Evolutionary conservation across 495 filamentous ascomycete species (phyloP).

Genomic region (Paragyromitra xinjiangensis): DNA sequence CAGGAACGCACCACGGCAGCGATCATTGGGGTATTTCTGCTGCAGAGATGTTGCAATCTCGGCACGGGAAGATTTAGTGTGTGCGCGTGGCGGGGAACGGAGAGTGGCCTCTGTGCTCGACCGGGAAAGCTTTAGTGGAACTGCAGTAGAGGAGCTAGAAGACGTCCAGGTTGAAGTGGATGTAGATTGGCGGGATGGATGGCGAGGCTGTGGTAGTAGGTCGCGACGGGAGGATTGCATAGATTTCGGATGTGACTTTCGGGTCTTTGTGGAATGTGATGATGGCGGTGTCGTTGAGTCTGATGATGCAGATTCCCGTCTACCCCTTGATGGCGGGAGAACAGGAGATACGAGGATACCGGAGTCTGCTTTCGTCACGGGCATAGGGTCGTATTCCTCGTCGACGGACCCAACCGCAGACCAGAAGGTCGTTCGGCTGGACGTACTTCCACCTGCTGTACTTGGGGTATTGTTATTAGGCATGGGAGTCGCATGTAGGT

Average conservation of each 20-base stretch:
- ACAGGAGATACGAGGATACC: conserved; percentile 37
- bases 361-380: conserved; percentile 31
- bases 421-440: conserved; percentile 39
- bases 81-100: conserved; percentile 9
- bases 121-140: conserved; percentile 30
- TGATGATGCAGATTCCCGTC: conserved; percentile 27
- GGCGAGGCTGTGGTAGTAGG: conserved; percentile 5
- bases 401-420: conserved; percentile 14
- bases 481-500: conserved; percentile 12
- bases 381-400: neutral
- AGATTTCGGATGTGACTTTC: conserved; percentile 10
- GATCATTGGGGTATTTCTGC: conserved; percentile 51
- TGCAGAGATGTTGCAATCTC: conserved; percentile 36
- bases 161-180: conserved; percentile 35
- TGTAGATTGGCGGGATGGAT: conserved; percentile 36
- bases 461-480: conserved; percentile 1
- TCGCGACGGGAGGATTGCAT: conserved; percentile 8
- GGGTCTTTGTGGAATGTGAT: neutral
- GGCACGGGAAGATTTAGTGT: conserved; percentile 20
- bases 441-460: conserved; percentile 27
- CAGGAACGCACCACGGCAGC: conserved; percentile 45
- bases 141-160: conserved; percentile 36
- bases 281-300: conserved; percentile 12
- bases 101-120: conserved; percentile 14
- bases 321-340: conserved; percentile 5